Base-by-base conservation (phyloP, 495 filamentous ascomycete genomes). In the Hypomontagnella monticulosa region DNA sequence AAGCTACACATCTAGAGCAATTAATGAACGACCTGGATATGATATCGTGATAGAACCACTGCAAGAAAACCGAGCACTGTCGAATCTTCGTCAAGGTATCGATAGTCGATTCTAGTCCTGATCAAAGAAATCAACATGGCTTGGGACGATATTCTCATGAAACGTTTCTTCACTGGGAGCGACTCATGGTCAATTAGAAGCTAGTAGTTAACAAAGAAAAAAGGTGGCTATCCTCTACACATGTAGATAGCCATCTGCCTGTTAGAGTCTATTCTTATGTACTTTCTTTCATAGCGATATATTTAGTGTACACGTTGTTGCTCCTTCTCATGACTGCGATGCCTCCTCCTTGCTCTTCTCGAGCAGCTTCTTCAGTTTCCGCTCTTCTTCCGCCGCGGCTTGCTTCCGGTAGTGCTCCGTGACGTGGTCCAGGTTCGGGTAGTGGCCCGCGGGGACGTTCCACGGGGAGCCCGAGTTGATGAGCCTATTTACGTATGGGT, bases 341-440 rank as follows among this genome's bases (percentile, higher is more conserved):
- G 23, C 23, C 23, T 27, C 23, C 37, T 34, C 59, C 43, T 71
- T 63, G 67, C 67, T 48, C 15, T 73, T 58, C 14, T 66, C 75
- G 9, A 70, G 70, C 59, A 83, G 60, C 71, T 74, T 78, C 76
- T 75, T 74, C 30, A 70, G 68, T 67, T 80, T 81, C 42, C 78
- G 76, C 61, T 76, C 81, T 70, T 83, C 80, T 37, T 79, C 78
- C 10, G 71, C 75, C 47, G 76, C 71, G 54, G 80, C 75, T 60
- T 80, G 72, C 71, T 79, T 71, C 63, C 72, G 67, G 74, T 81
- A 83, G 66, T 82, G 79, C 49, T 76, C 80, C 12, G 81, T 73
- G 37, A 83, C 73, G 70, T 81, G 70, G 73, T 75, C 73, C 10
- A 83, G 55, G 70, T 80, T 78, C 36, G 71, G 51, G 60, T 65